Percentiles rank a stretch among this genome's conserved stretches.
These are phyloP conservation scores for Penicillium antarcticum DNA, from an alignment of 495 filamentous ascomycete species.

Conservation along the genomic window DNA sequence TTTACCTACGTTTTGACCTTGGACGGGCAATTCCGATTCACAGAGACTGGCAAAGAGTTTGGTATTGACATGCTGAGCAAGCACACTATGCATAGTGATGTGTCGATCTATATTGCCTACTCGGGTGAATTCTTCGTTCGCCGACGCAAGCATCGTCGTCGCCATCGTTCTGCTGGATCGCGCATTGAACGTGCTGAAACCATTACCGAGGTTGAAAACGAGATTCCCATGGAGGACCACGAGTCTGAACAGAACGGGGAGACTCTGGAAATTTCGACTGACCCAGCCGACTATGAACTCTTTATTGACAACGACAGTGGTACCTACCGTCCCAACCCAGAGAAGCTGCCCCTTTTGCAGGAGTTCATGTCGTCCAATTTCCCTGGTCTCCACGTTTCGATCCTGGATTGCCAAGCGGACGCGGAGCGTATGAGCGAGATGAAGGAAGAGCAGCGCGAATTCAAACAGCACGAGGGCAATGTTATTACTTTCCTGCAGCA, in stretches of 20 bases:
- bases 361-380: conserved; percentile 67
- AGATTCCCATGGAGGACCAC: conserved; percentile 42
- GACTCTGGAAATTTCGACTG: conserved; percentile 34
- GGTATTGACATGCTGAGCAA: conserved; percentile 89
- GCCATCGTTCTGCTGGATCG: conserved; percentile 17
- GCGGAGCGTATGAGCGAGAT: conserved; percentile 59
- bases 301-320: conserved; percentile 94
- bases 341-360: conserved; percentile 65
- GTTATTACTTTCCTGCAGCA: conserved; percentile 65
- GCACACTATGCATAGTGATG: conserved; percentile 93
- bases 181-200: background rate
- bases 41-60: conserved; percentile 92
- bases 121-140: conserved; percentile 92
- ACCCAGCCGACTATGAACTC: conserved; percentile 74
- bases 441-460: conserved; percentile 60
- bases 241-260: conserved; percentile 40
- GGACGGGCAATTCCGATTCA: conserved; percentile 82
- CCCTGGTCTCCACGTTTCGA: conserved; percentile 66
- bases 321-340: conserved; percentile 83
- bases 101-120: conserved; percentile 84
- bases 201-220: conserved; percentile 9
- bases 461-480: conserved; percentile 59
- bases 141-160: conserved; percentile 48
- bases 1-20: conserved; percentile 92
- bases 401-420: conserved; percentile 63